Evolutionary conservation across 2,329 filamentous ascomycete genomes (phyloP).

Genomic region (Arthroderma uncinatum): DNA sequence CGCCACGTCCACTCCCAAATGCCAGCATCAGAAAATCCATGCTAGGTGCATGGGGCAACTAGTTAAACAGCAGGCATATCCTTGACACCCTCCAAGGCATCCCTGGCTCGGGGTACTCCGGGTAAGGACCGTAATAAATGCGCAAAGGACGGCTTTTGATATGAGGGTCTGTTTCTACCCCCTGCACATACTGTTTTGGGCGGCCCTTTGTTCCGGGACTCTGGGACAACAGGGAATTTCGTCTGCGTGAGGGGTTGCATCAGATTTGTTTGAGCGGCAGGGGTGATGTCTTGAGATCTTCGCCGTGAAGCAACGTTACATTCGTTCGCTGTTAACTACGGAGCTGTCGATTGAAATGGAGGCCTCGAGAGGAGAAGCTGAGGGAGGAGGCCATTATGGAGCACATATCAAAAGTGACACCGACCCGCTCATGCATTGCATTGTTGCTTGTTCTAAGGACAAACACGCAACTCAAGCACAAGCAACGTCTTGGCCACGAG

Average conservation of each 20-base stretch:
- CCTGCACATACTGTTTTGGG: background rate
- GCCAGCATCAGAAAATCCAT: background rate
- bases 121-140: background rate
- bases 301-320: background rate
- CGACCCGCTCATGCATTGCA: background rate
- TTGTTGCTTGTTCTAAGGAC: too few relatives aligned
- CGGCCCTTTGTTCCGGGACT: background rate
- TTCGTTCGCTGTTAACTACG: background rate
- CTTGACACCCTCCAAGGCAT: background rate
- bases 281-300: background rate
- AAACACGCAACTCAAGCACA: background rate
- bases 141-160: background rate
- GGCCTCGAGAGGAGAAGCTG: background rate
- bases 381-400: background rate
- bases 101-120: background rate
- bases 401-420: background rate
- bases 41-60: background rate
- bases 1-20: background rate
- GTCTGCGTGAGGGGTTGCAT: background rate
- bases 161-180: background rate
- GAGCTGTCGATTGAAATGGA: background rate
- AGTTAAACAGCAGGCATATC: background rate
- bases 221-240: background rate
- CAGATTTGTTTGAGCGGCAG: background rate
- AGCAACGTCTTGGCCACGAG: background rate